These are phyloP conservation scores for Elaeis oleifera DNA, from an alignment of 202 grass and related monocot genomes.

Conservation along the genomic window DNA sequence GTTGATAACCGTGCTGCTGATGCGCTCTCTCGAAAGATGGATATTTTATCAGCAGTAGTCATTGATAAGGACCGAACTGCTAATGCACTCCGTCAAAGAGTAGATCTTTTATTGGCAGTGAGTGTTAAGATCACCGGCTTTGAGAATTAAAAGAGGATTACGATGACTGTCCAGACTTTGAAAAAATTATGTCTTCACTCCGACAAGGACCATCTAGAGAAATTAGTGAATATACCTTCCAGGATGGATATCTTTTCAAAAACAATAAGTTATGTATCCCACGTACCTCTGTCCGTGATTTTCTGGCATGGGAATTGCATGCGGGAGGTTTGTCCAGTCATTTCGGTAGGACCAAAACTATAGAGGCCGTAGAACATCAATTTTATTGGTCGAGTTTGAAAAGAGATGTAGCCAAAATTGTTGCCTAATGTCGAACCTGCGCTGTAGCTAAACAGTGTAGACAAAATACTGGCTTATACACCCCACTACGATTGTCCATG, in stretches of 20 bases:
- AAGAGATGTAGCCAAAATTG: not conserved
- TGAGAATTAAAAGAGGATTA: too few relatives aligned
- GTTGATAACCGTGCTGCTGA: too few relatives aligned
- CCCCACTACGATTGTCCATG: not conserved
- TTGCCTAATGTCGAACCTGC: not conserved
- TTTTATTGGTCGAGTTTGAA: not conserved
- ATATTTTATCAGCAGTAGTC: too few relatives aligned
- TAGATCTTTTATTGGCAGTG: too few relatives aligned
- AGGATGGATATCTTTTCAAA: slow-evolving; percentile 7
- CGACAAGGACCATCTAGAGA: too few relatives aligned
- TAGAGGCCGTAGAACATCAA: not conserved
- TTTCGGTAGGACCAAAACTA: slow-evolving; percentile 10
- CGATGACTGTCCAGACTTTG: too few relatives aligned
- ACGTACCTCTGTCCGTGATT: not conserved
- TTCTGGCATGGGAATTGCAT: slow-evolving; percentile 6
- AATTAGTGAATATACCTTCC: not conserved
- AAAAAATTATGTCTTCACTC: too few relatives aligned
- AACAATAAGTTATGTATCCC: not conserved
- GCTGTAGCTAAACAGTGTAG: not conserved
- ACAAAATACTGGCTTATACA: not conserved
- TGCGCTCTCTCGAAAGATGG: too few relatives aligned
- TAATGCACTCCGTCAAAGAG: too few relatives aligned
- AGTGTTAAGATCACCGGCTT: too few relatives aligned
- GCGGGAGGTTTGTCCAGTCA: not conserved
- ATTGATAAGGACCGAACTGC: too few relatives aligned